Percentiles rank a stretch among this genome's conserved stretches.
These are phyloP conservation scores for Pythium plurisporium DNA, from an alignment of 352 stramenopile species.

Conservation along the genomic window DNA sequence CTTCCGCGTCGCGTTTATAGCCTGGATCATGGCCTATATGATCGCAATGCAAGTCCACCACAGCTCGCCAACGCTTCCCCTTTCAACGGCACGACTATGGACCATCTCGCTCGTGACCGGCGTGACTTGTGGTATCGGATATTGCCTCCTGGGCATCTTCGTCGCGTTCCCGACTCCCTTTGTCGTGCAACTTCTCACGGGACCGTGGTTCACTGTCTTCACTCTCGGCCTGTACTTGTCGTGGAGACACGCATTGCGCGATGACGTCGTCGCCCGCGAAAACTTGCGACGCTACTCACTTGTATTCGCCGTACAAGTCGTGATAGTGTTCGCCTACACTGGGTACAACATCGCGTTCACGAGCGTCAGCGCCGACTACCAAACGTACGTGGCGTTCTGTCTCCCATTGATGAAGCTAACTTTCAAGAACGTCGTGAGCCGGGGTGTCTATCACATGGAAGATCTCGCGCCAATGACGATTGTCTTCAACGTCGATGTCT, in stretches of 20 bases:
- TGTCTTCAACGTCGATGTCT: slow-evolving; percentile 29
- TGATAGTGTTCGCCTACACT: background rate
- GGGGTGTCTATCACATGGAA: slow-evolving; percentile 3
- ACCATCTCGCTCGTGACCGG: background rate
- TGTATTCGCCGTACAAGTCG: background rate
- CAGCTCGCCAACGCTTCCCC: slow-evolving; percentile 1
- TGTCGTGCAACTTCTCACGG: background rate
- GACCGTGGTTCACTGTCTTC: background rate
- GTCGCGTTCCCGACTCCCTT: slow-evolving; percentile 14
- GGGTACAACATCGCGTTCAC: slow-evolving; percentile 1
- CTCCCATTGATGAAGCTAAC: slow-evolving; percentile 8
- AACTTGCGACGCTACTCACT: background rate
- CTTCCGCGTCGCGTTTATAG: background rate
- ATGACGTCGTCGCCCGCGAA: background rate
- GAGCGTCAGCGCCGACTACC: background rate
- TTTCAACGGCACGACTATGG: background rate
- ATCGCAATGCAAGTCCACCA: background rate
- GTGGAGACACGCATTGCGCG: background rate
- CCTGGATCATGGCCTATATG: background rate
- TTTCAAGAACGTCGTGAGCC: slow-evolving; percentile 7
- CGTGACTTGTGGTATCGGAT: background rate
- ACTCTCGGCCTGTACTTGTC: background rate
- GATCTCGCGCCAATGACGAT: slow-evolving; percentile 23
- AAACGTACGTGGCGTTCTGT: background rate
- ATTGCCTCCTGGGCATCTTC: background rate